Evolutionary conservation across 176 grass and related monocot genomes (phyloP).

Genomic region (Panicum miliaceum): DNA sequence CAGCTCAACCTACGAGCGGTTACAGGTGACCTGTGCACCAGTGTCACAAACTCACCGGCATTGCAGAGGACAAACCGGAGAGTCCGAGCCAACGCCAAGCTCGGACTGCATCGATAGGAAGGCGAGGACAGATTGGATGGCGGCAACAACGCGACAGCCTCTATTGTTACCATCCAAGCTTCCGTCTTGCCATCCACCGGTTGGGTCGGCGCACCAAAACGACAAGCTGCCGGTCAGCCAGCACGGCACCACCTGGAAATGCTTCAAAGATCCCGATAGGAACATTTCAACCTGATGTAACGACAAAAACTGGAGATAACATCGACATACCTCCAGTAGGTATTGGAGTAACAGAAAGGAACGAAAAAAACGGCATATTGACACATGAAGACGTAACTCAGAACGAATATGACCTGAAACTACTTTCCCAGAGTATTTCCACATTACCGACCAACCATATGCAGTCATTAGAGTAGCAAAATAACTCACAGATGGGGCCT

Average conservation of each 20-base stretch:
- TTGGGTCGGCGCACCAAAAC: not conserved
- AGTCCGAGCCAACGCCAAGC: not conserved
- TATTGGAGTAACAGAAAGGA: not conserved
- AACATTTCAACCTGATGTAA: not conserved
- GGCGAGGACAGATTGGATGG: not conserved
- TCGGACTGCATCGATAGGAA: not conserved
- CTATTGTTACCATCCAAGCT: not conserved
- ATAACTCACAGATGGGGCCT: conserved; percentile 46
- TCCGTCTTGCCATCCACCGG: no score
- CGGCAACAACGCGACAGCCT: not conserved
- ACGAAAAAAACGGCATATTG: not conserved
- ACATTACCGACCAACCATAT: conserved; percentile 59
- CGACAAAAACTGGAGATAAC: not conserved
- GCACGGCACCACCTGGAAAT: not conserved
- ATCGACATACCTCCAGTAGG: not conserved
- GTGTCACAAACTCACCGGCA: not conserved
- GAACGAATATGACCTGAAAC: conserved; percentile 37
- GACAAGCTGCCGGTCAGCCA: not conserved
- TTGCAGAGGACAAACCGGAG: not conserved
- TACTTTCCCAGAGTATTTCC: conserved; percentile 39
- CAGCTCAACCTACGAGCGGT: not conserved
- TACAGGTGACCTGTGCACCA: not conserved
- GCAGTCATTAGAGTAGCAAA: conserved; percentile 51
- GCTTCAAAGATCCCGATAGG: not conserved
- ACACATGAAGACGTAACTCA: not conserved